Evolutionary conservation across 2,329 filamentous ascomycete genomes (phyloP), one percentile per base, ranked within the genome.

Genomic region (Pyrenophora tritici-repentis): DNA sequence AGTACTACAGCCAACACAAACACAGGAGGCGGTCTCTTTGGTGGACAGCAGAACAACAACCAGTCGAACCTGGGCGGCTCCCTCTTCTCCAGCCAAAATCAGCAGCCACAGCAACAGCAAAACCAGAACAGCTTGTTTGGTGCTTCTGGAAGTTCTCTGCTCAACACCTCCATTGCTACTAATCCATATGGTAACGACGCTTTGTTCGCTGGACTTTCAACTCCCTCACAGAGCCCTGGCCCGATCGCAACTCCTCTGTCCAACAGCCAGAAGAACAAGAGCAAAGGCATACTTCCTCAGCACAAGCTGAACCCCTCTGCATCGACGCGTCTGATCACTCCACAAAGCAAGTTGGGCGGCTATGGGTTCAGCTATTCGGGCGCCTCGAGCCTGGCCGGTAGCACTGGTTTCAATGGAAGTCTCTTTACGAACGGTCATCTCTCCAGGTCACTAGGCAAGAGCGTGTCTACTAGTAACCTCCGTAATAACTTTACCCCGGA

Each of bases 291-390:
- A 36, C 76, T 96, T 46, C 91, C 91, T 2, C 86, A 94, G 70
- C 91, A 93, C 78, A 94, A 92, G 75, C 82, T 96, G 59, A 93
- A 91, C 39, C 90, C 91, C 0, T 84, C 85, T 39, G 90, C 90
- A 29, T 86, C 89, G 7, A 88, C 88, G 17, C 88, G 91, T 40
- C 86, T 92, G 49, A 83, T 86, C 24, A 96, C 91, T 0, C 91
- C 92, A 0, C 89, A 91, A 62, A 64, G 61, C 38, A 93, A 91
- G 76, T 84, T 88, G 24, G 77, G 76, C 48, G 91, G 90, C 4
- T 97, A 90, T 68, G 93, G 93, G 2, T 96, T 97, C 72, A 91
- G 89, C 2, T 97, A 97, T 75, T 96, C 91, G 58, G 90, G 85
- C 61, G 83, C 83, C 17, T 83, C 88, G 4, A 81, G 87, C 67